Evolutionary conservation across 73 alveolate species (phyloP).

Genomic region (Uronychia binucleata): DNA sequence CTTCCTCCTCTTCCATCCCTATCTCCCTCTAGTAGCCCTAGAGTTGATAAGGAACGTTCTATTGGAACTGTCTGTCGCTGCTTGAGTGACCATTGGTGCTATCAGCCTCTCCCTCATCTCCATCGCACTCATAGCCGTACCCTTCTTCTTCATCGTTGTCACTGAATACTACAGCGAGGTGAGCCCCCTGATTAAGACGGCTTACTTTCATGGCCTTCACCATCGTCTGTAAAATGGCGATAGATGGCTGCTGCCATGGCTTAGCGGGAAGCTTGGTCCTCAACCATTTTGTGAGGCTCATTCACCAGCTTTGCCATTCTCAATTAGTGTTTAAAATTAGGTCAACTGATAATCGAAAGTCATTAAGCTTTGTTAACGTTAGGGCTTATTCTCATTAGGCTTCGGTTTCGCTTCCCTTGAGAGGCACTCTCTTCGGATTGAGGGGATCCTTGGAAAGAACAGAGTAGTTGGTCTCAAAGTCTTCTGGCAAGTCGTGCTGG

Average conservation of each 20-base stretch:
- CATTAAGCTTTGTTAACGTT: too few species aligned
- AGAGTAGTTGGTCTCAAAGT: not conserved
- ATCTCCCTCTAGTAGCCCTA: not conserved
- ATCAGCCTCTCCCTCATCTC: not conserved
- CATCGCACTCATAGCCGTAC: too few species aligned
- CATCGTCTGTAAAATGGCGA: not conserved
- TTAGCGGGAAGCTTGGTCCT: not conserved
- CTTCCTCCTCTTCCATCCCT: not conserved
- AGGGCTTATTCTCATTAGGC: too few species aligned
- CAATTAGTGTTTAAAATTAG: not conserved
- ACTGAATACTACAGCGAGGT: not conserved
- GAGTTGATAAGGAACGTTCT: too few species aligned
- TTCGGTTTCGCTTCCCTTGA: too few species aligned
- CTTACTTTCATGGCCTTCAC: not conserved
- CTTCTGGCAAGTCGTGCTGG: conserved; percentile 69
- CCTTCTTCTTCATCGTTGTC: not conserved
- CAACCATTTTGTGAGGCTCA: not conserved
- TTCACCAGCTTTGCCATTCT: not conserved
- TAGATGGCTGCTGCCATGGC: not conserved
- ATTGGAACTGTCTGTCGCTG: too few species aligned
- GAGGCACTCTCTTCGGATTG: not conserved
- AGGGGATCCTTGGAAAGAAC: not conserved
- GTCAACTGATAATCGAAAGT: too few species aligned
- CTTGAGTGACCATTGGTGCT: too few species aligned
- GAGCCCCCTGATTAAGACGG: not conserved